phyloP scores from a whole-genome alignment of 345 rosid genomes.

The Syzygium aromaticum region DNA sequence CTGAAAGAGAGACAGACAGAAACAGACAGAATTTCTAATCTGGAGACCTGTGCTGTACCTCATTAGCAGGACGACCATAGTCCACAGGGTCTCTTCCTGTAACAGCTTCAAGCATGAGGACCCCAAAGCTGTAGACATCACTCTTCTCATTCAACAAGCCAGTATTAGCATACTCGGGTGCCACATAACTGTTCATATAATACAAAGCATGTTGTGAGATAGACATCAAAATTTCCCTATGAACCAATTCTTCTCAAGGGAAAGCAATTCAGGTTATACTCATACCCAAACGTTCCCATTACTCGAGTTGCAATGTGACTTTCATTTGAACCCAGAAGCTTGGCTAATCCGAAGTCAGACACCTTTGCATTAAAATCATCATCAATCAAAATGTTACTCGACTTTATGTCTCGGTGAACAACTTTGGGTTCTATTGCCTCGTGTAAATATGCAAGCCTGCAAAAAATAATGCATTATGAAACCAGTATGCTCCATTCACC shows the following conservation, averaged over 20 bases:
- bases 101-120: constrained; percentile 79
- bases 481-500: neutral
- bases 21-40: neutral
- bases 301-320: constrained; percentile 95
- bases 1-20: neutral
- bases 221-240: constrained; percentile 2
- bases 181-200: constrained; percentile 60
- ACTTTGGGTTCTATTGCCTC: constrained; percentile 99
- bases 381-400: constrained; percentile 93
- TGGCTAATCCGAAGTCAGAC: constrained; percentile 97
- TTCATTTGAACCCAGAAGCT: constrained; percentile 77
- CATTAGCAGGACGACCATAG: constrained; percentile 80
- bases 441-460: constrained; percentile 95
- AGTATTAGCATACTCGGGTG: constrained; percentile 91
- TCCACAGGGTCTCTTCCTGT: constrained; percentile 97
- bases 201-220: neutral
- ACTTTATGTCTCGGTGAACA: constrained; percentile 89
- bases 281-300: constrained; percentile 99
- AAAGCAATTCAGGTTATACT: constrained; percentile 1
- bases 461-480: neutral
- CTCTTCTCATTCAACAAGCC: constrained; percentile 90
- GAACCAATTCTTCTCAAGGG: neutral
- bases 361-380: constrained; percentile 78
- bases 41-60: constrained; percentile 29
- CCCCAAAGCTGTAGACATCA: constrained; percentile 93